Conservation (phyloP, 163 green algal genomes). For the Chlorella variabilis region DNA sequence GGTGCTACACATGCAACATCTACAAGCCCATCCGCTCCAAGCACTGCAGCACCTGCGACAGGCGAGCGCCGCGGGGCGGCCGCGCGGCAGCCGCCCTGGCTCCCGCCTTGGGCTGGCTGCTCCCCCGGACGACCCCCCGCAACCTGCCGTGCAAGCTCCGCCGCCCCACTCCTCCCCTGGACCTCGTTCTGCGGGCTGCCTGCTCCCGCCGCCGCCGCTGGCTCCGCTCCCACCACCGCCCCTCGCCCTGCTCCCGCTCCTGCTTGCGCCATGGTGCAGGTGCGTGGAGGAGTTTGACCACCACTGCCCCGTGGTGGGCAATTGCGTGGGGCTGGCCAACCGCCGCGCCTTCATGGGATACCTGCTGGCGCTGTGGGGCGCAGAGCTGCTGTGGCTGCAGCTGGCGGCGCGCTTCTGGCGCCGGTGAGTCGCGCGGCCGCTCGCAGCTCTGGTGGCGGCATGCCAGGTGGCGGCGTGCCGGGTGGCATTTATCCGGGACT, state of each 20-base stretch:
- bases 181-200: too few relatives aligned
- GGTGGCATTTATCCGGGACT: too few relatives aligned
- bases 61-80: neutral
- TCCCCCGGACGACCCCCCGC: too few relatives aligned
- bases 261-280: slow-evolving; percentile 7
- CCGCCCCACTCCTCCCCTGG: too few relatives aligned
- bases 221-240: too few relatives aligned
- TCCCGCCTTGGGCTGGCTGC: too few relatives aligned
- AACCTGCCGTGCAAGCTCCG: too few relatives aligned
- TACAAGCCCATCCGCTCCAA: slow-evolving; percentile 57
- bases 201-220: too few relatives aligned
- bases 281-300: slow-evolving; percentile 62
- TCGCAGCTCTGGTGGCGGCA: neutral
- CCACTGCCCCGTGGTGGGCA: slow-evolving; percentile 71
- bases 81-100: too few relatives aligned
- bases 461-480: too few relatives aligned
- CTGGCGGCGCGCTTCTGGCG: slow-evolving; percentile 40
- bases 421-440: neutral
- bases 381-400: slow-evolving; percentile 63
- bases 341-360: slow-evolving; percentile 70
- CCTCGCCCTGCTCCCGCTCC: too few relatives aligned
- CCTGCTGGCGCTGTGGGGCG: slow-evolving; percentile 56
- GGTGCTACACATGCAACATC: slow-evolving; percentile 52
- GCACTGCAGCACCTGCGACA: slow-evolving; percentile 52
- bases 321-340: slow-evolving; percentile 83